A percentile compares a stretch with the other conserved stretches of the same genome.
Evolutionary conservation across 228 moss, liverwort and hornwort species (phyloP).

Genomic region (Sphagnum magellanicum): DNA sequence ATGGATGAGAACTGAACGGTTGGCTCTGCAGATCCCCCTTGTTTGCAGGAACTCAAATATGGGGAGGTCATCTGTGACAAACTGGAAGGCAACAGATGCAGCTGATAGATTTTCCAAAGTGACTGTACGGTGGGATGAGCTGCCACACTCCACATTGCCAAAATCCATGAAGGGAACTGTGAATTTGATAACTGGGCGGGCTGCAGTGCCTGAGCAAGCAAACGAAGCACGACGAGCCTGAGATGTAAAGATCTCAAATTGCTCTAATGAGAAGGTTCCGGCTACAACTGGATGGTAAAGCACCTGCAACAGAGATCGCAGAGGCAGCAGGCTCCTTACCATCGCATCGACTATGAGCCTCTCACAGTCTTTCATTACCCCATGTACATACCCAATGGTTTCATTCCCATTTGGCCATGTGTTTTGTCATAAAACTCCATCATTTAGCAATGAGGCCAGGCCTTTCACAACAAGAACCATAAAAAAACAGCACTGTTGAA

Average conservation of each 20-base stretch:
- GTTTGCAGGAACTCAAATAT: slow-evolving; percentile 63
- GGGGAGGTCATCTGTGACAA: slow-evolving; percentile 65
- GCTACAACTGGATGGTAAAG: slow-evolving; percentile 94
- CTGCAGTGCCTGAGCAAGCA: slow-evolving; percentile 95
- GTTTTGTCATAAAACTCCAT: too few species aligned
- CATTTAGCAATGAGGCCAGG: too few species aligned
- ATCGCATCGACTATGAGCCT: slow-evolving; percentile 47
- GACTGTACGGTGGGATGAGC: slow-evolving; percentile 56
- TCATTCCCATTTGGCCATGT: too few species aligned
- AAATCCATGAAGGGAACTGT: slow-evolving; percentile 84
- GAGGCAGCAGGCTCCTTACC: slow-evolving; percentile 81
- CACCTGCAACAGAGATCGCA: slow-evolving; percentile 92
- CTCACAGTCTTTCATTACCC: slow-evolving; percentile 21
- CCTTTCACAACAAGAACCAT: too few species aligned
- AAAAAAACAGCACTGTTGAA: too few species aligned
- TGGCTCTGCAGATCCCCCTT: slow-evolving; percentile 43
- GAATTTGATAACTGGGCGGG: slow-evolving; percentile 71
- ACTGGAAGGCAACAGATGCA: slow-evolving; percentile 63
- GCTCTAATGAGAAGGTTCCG: slow-evolving; percentile 85
- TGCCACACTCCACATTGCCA: slow-evolving; percentile 82
- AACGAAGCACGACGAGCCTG: slow-evolving; percentile 93
- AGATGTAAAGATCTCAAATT: slow-evolving; percentile 95
- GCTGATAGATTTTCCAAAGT: slow-evolving; percentile 82
- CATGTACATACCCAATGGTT: slow-evolving; percentile 3
- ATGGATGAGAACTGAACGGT: slow-evolving; percentile 59